Base-by-base conservation (phyloP, 768 basidiomycete genomes). In the Amanita exitialis region DNA sequence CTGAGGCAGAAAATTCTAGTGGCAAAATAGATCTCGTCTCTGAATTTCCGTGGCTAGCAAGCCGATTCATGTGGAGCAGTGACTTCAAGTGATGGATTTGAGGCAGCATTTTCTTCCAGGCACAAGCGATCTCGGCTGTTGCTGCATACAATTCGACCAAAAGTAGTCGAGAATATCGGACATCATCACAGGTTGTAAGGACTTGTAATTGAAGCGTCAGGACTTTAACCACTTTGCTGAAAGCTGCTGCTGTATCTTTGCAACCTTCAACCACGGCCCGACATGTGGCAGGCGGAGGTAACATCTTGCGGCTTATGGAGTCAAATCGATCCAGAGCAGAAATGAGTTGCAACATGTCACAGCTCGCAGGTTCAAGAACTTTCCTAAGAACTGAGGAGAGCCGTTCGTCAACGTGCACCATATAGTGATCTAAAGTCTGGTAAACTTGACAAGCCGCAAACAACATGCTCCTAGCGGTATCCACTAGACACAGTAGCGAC, bases 371-470 rank as follows among this genome's bases (percentile, higher is more conserved):
- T 55, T 90, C 86, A 51, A 97, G 78, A 25, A 95, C 86, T 61
- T 91, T 89, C 43, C 79, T 73, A 52, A 98, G 75, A 6, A 90
- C 78, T 3, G 83, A 79, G 4, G 90, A 81, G 23, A 93, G 73
- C 18, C 89, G 80, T 47, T 94, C 90, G 60, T 92, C 84, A 27
- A 86, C 85, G 55, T 87, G 86, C 18, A 84, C 75, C 32, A 85
- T 83, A 65, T 93, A 95, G 58, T 94, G 89, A 47, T 89, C 83
- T 38, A 99, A 70, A 0, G 90, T 82, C 57, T 92, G 82, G 62
- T 95, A 87, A 38, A 97, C 79, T 66, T 97, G 94, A 37, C 89
- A 90, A 55, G 92, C 74, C 2, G 91, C 86, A 62, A 96, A 98
- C 35, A 97, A 76, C 51, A 98, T 83, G 20, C 89, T 92, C 23